These are phyloP conservation scores for Cupressus sempervirens DNA, from an alignment of 75 land plant species.

Conservation along the genomic window DNA sequence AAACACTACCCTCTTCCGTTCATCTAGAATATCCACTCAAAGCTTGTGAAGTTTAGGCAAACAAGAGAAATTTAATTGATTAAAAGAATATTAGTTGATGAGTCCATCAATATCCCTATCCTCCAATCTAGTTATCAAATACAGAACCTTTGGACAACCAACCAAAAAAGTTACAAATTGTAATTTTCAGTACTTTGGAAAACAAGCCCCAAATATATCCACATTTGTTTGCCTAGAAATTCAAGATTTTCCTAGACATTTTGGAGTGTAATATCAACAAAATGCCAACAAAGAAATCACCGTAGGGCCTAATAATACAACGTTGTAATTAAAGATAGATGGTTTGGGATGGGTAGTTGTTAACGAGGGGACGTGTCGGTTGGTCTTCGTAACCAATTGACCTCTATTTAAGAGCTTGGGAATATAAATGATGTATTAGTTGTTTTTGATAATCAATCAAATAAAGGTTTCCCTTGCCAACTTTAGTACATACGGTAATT, in stretches of 20 bases:
- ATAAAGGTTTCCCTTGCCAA: too few relatives aligned
- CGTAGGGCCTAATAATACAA: too few relatives aligned
- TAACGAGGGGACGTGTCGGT: too few relatives aligned
- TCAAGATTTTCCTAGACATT: background rate
- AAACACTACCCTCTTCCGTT: background rate
- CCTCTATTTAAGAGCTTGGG: too few relatives aligned
- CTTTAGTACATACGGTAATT: too few relatives aligned
- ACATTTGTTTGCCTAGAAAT: background rate
- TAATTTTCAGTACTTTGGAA: background rate
- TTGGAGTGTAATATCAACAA: background rate
- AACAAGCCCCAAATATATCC: background rate
- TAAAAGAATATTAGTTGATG: background rate
- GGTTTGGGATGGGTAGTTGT: too few relatives aligned
- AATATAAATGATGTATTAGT: too few relatives aligned
- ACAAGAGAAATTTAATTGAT: background rate
- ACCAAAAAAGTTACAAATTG: background rate
- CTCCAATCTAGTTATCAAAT: background rate
- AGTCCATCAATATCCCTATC: background rate
- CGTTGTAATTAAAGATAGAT: too few relatives aligned
- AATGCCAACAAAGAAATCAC: background rate
- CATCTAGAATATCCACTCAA: background rate
- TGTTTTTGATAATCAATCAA: too few relatives aligned
- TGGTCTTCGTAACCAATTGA: too few relatives aligned
- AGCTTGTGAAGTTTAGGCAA: background rate
- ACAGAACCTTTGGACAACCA: background rate